phyloP scores from a whole-genome alignment of 208 protist species.

The Leishmania amazonensis region DNA sequence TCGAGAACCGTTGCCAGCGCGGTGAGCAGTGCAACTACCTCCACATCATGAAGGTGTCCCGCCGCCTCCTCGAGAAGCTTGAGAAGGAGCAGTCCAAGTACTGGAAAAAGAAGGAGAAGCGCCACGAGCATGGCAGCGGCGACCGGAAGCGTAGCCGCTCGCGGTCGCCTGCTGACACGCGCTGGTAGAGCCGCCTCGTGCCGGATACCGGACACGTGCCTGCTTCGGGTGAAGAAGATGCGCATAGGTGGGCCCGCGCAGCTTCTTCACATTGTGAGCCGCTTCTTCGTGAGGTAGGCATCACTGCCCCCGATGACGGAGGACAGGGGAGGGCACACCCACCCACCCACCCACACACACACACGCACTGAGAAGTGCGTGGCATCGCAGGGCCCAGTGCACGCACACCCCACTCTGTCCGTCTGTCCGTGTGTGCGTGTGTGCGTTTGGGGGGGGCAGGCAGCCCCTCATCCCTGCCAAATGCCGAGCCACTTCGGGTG shows the following conservation, averaged over 20 bases:
- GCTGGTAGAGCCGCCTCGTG: background rate
- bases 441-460: too few relatives aligned
- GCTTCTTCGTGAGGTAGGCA: background rate
- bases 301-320: background rate
- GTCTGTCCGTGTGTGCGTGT: too few relatives aligned
- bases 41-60: slow-evolving; percentile 94
- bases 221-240: background rate
- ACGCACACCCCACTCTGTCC: too few relatives aligned
- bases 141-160: slow-evolving; percentile 55
- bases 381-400: too few relatives aligned
- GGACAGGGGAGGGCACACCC: background rate
- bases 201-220: too few relatives aligned
- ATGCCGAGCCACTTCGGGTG: background rate
- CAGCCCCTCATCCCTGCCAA: background rate
- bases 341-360: too few relatives aligned
- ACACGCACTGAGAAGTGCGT: too few relatives aligned
- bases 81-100: slow-evolving; percentile 86
- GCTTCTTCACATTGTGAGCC: background rate
- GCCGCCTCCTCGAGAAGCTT: slow-evolving; percentile 82
- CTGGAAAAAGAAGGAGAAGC: slow-evolving; percentile 67
- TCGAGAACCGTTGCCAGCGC: slow-evolving; percentile 92
- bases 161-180: slow-evolving; percentile 2
- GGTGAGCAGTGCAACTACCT: slow-evolving; percentile 98
- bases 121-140: slow-evolving; percentile 23
- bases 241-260: background rate